Conservation (phyloP, 768 basidiomycete species). For the Megacollybia marginata region DNA sequence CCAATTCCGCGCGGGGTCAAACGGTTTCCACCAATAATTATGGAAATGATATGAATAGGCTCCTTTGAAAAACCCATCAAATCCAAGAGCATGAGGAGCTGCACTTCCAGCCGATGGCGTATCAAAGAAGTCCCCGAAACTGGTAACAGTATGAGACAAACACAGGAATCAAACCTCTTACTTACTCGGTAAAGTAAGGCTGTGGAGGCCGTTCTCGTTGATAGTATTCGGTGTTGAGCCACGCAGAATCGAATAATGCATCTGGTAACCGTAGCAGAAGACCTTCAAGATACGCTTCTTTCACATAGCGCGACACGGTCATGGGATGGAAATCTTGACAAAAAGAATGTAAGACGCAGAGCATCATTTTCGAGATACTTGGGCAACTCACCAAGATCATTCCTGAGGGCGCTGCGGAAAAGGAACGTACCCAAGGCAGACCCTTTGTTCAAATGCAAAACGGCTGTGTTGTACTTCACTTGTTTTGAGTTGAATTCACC, state of each 20-base stretch:
- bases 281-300: slow-evolving; percentile 80
- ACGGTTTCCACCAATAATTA: slow-evolving; percentile 96
- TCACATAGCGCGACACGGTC: slow-evolving; percentile 85
- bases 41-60: slow-evolving; percentile 97
- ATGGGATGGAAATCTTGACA: slow-evolving; percentile 91
- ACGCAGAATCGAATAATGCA: slow-evolving; percentile 93
- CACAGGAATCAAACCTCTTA: slow-evolving; percentile 1
- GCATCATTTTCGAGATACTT: too few species aligned
- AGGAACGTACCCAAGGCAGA: slow-evolving; percentile 90
- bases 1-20: slow-evolving; percentile 90
- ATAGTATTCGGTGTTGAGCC: slow-evolving; percentile 89
- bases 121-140: slow-evolving; percentile 86
- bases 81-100: slow-evolving; percentile 81
- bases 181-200: slow-evolving; percentile 85
- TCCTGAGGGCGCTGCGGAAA: slow-evolving; percentile 91
- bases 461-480: slow-evolving; percentile 81
- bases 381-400: slow-evolving; percentile 41
- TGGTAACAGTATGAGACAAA: slow-evolving; percentile 19
- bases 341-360: too few species aligned
- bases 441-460: slow-evolving; percentile 87
- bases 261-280: slow-evolving; percentile 87
- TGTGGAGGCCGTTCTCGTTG: slow-evolving; percentile 91
- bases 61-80: slow-evolving; percentile 94
- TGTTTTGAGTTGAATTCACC: not conserved
- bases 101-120: slow-evolving; percentile 68